These are phyloP conservation scores for Pisolithus sp. DNA, from an alignment of 768 basidiomycete genomes.

Conservation along the genomic window DNA sequence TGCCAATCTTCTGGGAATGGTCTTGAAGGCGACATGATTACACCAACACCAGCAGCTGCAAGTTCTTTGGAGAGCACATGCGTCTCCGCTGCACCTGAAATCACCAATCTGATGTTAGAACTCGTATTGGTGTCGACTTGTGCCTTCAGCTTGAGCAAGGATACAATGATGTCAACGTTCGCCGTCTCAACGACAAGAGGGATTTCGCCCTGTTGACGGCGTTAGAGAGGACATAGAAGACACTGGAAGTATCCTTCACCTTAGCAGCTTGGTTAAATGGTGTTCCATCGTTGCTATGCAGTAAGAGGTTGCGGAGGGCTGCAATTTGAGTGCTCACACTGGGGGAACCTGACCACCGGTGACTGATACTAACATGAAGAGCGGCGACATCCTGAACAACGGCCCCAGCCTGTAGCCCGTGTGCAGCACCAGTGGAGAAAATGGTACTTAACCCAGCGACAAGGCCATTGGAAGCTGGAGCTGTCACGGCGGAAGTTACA, in stretches of 20 bases:
- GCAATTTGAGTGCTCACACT: slow-evolving; percentile 83
- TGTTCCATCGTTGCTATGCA: slow-evolving; percentile 19
- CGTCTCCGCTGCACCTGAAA: slow-evolving; percentile 63
- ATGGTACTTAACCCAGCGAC: slow-evolving; percentile 57
- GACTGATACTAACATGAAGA: slow-evolving; percentile 54
- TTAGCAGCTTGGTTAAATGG: slow-evolving; percentile 23
- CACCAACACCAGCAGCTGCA: slow-evolving; percentile 58
- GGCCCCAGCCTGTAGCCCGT: slow-evolving; percentile 55
- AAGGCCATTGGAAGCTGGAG: slow-evolving; percentile 52
- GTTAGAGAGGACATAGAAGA: background rate
- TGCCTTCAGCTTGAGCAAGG: slow-evolving; percentile 61
- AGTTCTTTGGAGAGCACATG: slow-evolving; percentile 70
- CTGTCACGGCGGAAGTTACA: slow-evolving; percentile 61
- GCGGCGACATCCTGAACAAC: slow-evolving; percentile 59
- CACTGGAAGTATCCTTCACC: background rate
- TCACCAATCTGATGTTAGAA: slow-evolving; percentile 47
- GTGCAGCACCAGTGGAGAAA: slow-evolving; percentile 52
- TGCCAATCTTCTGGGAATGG: slow-evolving; percentile 76
- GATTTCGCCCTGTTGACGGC: slow-evolving; percentile 47
- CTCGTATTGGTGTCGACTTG: slow-evolving; percentile 47
- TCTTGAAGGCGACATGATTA: slow-evolving; percentile 60
- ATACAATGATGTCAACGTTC: slow-evolving; percentile 79
- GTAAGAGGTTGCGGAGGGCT: slow-evolving; percentile 58
- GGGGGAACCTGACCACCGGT: slow-evolving; percentile 29
- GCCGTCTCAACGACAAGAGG: slow-evolving; percentile 71